phyloP scores from a whole-genome alignment of 331 rosid genomes.

The Acacia concinna region DNA sequence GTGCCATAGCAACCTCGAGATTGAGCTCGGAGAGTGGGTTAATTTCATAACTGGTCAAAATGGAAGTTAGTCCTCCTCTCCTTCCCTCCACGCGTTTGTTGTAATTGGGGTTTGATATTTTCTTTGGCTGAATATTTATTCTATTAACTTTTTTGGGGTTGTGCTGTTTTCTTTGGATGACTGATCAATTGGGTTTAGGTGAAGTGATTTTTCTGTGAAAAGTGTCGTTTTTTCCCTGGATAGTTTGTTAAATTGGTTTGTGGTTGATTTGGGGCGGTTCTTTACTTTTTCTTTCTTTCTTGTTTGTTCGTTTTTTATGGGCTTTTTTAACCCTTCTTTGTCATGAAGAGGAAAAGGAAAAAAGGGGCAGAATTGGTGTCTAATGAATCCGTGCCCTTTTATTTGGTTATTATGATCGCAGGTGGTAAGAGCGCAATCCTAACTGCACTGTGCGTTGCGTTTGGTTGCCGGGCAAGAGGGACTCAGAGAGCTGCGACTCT shows the following conservation, averaged over 20 bases:
- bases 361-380: background rate
- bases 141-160: background rate
- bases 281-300: too few species aligned
- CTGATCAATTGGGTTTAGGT: background rate
- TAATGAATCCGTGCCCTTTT: slow-evolving; percentile 13
- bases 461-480: slow-evolving; percentile 88
- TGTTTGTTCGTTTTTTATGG: background rate
- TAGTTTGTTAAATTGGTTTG: background rate
- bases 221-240: background rate
- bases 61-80: slow-evolving; percentile 62
- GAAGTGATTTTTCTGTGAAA: background rate
- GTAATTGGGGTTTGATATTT: background rate
- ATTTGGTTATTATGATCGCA: slow-evolving; percentile 36
- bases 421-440: slow-evolving; percentile 96
- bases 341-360: background rate
- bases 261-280: slow-evolving; percentile 1
- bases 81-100: background rate
- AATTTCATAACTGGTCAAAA: slow-evolving; percentile 92
- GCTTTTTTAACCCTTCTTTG: slow-evolving; percentile 2
- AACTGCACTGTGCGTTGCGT: slow-evolving; percentile 86
- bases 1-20: slow-evolving; percentile 80
- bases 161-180: background rate
- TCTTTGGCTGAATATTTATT: background rate
- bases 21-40: slow-evolving; percentile 67
- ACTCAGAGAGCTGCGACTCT: slow-evolving; percentile 81